Conservation (phyloP, 75 land plant genomes). For the Sequoiadendron giganteum region DNA sequence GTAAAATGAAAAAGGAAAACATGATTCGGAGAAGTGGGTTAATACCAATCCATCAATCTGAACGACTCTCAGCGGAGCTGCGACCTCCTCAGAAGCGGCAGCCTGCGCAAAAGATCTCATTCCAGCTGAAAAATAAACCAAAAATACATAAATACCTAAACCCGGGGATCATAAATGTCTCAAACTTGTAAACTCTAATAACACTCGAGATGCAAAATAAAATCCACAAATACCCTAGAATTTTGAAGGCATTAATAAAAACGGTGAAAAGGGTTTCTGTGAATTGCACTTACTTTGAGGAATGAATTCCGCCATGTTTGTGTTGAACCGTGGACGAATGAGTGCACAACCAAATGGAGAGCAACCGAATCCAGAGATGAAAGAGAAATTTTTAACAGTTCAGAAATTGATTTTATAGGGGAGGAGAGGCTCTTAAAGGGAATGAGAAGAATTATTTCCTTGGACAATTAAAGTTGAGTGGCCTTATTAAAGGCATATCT, state of each 20-base stretch:
- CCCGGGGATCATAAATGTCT: neutral
- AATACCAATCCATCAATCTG: constrained; percentile 96
- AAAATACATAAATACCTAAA: neutral
- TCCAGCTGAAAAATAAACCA: constrained; percentile 33
- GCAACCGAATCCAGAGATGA: too few relatives aligned
- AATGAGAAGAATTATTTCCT: too few relatives aligned
- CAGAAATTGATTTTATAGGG: too few relatives aligned
- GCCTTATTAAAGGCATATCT: too few relatives aligned
- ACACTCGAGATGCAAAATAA: neutral
- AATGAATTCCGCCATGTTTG: neutral
- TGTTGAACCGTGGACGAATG: too few relatives aligned
- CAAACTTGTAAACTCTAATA: neutral
- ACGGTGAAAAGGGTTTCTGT: neutral
- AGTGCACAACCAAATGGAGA: too few relatives aligned
- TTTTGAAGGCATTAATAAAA: too few relatives aligned
- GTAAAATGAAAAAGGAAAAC: constrained; percentile 1
- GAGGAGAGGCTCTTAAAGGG: too few relatives aligned
- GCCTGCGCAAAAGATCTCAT: constrained; percentile 89
- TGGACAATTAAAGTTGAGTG: too few relatives aligned
- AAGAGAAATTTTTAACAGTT: too few relatives aligned
- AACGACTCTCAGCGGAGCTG: constrained; percentile 64
- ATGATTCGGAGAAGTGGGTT: neutral
- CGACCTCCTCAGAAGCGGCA: constrained; percentile 71
- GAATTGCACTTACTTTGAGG: neutral
- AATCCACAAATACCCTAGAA: neutral